Evolutionary conservation across 495 filamentous ascomycete genomes (phyloP), one percentile per base, ranked within the genome.

Genomic region (Talaromyces nanjingensis): DNA sequence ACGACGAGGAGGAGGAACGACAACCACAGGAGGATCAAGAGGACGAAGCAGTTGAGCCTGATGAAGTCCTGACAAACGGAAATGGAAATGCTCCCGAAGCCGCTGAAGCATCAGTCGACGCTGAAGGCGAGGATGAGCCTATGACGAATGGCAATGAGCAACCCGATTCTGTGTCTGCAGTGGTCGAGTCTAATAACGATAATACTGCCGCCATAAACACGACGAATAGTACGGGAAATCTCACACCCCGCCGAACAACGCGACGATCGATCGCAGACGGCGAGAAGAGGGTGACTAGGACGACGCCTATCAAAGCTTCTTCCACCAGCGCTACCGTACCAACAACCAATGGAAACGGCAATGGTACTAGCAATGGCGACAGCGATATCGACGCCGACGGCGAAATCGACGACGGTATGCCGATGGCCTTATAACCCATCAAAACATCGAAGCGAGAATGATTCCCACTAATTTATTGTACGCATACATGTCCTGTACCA

Each of bases 381-480:
- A 70, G 70, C 29, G 74, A 78, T 54, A 68, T 68, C 4, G 76
- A 78, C 37, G 71, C 65, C 12, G 72, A 74, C 12, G 72, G 68
- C 5, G 70, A 72, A 16, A 63, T 62, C 3, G 63, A 59, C 20
- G 63, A 64, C n/a, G 63, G 60, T 4, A 39, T 59, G 16, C 39
- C 47, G 24, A 74, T 73, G 56, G 8, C 18, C 0, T 37, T 42
- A 16, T 42, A 42, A 16, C 14, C 37, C 6, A 7, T 42, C 37
- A 5, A 42, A 42, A 37, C 1, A 0, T 42, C 12, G 31, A 59
- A 33, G 8, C 27, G 9, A 37, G 33, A 12, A 6, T 24, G 22
- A 24, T 12, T 37, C 3, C 33, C 2, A 3, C 33, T 12, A 6
- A 27, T 25, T 34, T 37, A 3, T 37, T 37, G 33, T 37, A 37